These are phyloP conservation scores for Ganoderma sp. DNA, from an alignment of 1,284 basidiomycete genomes.

Conservation along the genomic window DNA sequence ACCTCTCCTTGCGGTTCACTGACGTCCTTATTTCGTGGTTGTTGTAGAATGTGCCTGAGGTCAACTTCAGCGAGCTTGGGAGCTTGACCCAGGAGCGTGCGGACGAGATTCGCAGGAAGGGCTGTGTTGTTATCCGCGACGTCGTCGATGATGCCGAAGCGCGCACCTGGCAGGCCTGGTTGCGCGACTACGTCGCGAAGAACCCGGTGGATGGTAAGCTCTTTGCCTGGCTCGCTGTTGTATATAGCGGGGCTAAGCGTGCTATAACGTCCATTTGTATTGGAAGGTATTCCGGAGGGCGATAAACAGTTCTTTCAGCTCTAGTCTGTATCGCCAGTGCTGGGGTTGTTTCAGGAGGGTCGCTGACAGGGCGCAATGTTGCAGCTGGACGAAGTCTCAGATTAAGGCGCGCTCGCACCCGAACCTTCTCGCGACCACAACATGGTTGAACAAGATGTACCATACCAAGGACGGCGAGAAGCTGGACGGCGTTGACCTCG, in stretches of 20 bases:
- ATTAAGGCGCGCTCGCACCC: conserved; percentile 78
- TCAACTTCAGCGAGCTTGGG: conserved; percentile 60
- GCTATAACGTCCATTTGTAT: neutral
- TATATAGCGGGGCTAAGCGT: neutral
- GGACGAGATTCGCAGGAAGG: conserved; percentile 58
- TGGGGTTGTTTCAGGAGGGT: neutral
- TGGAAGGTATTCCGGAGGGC: conserved; percentile 56
- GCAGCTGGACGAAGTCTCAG: conserved; percentile 73
- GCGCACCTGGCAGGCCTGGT: conserved; percentile 57
- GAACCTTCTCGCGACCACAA: conserved; percentile 64
- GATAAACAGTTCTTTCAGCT: conserved; percentile 77
- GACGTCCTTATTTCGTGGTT: neutral
- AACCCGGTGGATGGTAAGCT: conserved; percentile 61
- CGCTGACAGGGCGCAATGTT: neutral
- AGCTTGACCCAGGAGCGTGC: conserved; percentile 54
- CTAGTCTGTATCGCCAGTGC: conserved; percentile 50
- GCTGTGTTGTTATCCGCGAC: conserved; percentile 66
- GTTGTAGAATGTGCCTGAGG: conserved; percentile 58
- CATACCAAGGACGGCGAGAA: conserved; percentile 46
- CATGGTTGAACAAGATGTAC: conserved; percentile 72
- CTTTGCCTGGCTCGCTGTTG: neutral
- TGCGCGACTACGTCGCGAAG: conserved; percentile 60
- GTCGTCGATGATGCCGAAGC: conserved; percentile 65
- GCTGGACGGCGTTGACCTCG: conserved; percentile 66
- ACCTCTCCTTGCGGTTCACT: neutral